These are phyloP conservation scores for Entomortierella beljakovae DNA, from an alignment of 192 early-diverging fungal genomes.

Conservation along the genomic window DNA sequence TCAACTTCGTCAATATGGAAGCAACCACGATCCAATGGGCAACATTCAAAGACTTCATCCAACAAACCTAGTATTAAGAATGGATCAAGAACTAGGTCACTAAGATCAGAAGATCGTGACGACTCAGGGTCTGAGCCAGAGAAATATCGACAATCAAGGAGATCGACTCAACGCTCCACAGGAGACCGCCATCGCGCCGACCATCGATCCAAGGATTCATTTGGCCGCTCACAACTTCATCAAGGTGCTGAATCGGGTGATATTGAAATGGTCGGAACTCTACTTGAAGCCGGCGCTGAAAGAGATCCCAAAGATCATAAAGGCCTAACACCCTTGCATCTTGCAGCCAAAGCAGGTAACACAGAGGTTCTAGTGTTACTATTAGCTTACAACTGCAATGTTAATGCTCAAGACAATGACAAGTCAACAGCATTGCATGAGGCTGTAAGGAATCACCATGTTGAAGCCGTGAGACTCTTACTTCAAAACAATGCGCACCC, in stretches of 20 bases:
- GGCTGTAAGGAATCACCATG: slow-evolving; percentile 61
- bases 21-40: not conserved
- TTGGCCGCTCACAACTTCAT: slow-evolving; percentile 75
- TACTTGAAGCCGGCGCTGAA: slow-evolving; percentile 71
- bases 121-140: slow-evolving; percentile 27
- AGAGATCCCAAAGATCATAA: slow-evolving; percentile 72
- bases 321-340: slow-evolving; percentile 75
- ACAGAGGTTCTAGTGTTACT: slow-evolving; percentile 56
- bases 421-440: slow-evolving; percentile 75
- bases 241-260: slow-evolving; percentile 72
- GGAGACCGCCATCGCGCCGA: slow-evolving; percentile 58
- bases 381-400: slow-evolving; percentile 68
- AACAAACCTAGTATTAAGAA: slow-evolving; percentile 5
- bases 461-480: slow-evolving; percentile 55
- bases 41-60: not conserved
- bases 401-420: slow-evolving; percentile 69
- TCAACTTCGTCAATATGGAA: slow-evolving; percentile 16
- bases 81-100: slow-evolving; percentile 15
- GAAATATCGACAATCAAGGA: slow-evolving; percentile 3
- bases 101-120: slow-evolving; percentile 28
- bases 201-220: slow-evolving; percentile 64
- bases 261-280: slow-evolving; percentile 57
- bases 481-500: slow-evolving; percentile 59
- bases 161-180: slow-evolving; percentile 31
- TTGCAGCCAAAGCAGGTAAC: slow-evolving; percentile 70